Percentiles rank a stretch among this genome's conserved stretches.
These are phyloP conservation scores for Glomus cerebriforme DNA, from an alignment of 192 early-diverging fungal species.

Conservation along the genomic window DNA sequence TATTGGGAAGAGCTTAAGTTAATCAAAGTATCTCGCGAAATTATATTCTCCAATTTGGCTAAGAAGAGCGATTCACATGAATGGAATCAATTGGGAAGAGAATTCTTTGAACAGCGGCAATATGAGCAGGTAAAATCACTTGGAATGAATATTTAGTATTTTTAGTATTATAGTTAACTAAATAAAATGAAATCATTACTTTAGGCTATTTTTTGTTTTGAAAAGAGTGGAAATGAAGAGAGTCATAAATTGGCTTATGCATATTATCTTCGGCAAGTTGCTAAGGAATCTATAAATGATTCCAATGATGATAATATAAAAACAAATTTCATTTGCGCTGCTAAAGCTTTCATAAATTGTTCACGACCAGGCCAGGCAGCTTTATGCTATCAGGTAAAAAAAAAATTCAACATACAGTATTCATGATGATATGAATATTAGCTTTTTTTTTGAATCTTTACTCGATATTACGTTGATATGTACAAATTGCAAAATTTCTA, in stretches of 20 bases:
- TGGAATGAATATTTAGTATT: too few relatives aligned
- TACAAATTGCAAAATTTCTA: background rate
- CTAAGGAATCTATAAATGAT: slow-evolving; percentile 15
- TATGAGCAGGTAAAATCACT: slow-evolving; percentile 12
- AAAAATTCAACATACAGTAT: too few relatives aligned
- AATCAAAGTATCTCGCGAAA: background rate
- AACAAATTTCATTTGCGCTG: background rate
- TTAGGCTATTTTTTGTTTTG: slow-evolving; percentile 28
- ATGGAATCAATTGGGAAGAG: slow-evolving; percentile 15
- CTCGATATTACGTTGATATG: background rate
- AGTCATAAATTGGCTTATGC: background rate
- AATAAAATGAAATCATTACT: too few relatives aligned
- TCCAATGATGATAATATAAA: background rate
- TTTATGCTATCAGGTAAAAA: slow-evolving; percentile 23
- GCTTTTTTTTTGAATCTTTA: background rate
- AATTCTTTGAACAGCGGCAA: background rate
- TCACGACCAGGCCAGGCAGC: background rate
- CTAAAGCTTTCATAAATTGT: background rate
- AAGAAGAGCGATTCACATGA: slow-evolving; percentile 15
- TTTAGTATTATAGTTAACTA: background rate
- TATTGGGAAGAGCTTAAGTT: slow-evolving; percentile 2
- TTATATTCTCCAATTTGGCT: too few relatives aligned
- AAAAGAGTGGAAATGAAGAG: slow-evolving; percentile 14
- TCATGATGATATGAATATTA: background rate
- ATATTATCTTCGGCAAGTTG: slow-evolving; percentile 13